Base-by-base conservation (phyloP, 2,329 filamentous ascomycete species). In the Fusarium euwallaceae region DNA sequence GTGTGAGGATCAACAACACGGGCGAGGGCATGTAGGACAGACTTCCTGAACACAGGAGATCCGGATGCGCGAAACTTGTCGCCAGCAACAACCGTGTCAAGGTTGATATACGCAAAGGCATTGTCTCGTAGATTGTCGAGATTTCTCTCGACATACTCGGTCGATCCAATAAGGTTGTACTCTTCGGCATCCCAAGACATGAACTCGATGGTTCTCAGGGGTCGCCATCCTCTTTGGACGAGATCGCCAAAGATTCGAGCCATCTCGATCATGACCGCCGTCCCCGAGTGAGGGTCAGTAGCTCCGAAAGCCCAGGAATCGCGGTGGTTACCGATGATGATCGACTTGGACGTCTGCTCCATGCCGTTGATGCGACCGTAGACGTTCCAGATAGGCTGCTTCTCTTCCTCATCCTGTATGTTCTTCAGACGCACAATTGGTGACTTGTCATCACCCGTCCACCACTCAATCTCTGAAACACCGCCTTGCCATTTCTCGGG, bases 131-230 rank as follows among this genome's bases (percentile, higher is more conserved):
- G 87, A 4, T 85, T 82, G 0, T 95, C 91, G 32, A 95, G 87
- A 76, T 96, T 92, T 56, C 93, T 92, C 84, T 99, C 97, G 55
- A 99, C 97, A 79, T 93, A 96, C 82, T 99, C 97, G 2, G 97
- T 98, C 12, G 95, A 97, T 10, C 97, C 97, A 67, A 98, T 94
- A 55, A 97, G 86, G 82, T 98, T 98, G 85, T 98, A 98, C 82
- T 96, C 95, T 76, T 93, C 93, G 5, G 91, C 97, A 82, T 99
- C 97, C 97, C 97, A 99, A 37, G 94, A 98, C 80, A 95, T 95
- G 82, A 99, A 98, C 81, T 97, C 94, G 74, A 99, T 97, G 4
- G 95, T 97, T n/a, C 97, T 92, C 17, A 97, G 87, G 1, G 97
- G 97, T 29, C 94, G 90, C 97, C 97, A 99, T 63, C 95, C 96